phyloP scores from a whole-genome alignment of 345 rosid genomes.

The Eucalyptus pauciflora region DNA sequence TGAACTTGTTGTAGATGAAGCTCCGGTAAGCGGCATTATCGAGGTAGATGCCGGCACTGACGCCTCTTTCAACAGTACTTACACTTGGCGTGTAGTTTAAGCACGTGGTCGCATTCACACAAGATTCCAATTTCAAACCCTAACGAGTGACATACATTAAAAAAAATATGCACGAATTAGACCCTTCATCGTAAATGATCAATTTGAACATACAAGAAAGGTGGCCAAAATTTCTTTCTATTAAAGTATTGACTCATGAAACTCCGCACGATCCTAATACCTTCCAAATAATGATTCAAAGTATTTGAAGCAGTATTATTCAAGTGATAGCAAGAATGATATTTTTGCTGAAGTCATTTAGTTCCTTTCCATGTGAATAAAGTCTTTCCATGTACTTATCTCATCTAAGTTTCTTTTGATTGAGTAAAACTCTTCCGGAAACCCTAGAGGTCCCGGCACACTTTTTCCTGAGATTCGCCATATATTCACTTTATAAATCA shows the following conservation, averaged over 20 bases:
- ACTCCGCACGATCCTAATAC: background rate
- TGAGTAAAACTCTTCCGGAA: too few relatives aligned
- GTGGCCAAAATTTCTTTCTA: background rate
- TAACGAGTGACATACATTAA: background rate
- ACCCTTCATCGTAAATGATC: background rate
- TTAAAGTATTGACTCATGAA: background rate
- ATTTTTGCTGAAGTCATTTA: background rate
- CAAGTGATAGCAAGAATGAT: background rate
- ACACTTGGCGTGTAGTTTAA: background rate
- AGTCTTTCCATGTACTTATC: background rate
- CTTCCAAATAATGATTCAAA: background rate
- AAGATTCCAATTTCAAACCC: background rate
- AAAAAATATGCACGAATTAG: background rate
- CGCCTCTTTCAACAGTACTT: background rate
- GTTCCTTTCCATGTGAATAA: background rate
- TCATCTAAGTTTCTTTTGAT: background rate
- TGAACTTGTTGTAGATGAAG: background rate
- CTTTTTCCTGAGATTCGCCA: background rate
- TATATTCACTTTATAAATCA: background rate
- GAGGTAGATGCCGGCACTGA: background rate
- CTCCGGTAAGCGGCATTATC: background rate
- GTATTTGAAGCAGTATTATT: background rate
- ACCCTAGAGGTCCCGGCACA: too few relatives aligned
- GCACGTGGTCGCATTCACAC: background rate
- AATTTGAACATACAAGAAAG: background rate